Base-by-base conservation (phyloP, 495 filamentous ascomycete species). In the Xylaria curta region DNA sequence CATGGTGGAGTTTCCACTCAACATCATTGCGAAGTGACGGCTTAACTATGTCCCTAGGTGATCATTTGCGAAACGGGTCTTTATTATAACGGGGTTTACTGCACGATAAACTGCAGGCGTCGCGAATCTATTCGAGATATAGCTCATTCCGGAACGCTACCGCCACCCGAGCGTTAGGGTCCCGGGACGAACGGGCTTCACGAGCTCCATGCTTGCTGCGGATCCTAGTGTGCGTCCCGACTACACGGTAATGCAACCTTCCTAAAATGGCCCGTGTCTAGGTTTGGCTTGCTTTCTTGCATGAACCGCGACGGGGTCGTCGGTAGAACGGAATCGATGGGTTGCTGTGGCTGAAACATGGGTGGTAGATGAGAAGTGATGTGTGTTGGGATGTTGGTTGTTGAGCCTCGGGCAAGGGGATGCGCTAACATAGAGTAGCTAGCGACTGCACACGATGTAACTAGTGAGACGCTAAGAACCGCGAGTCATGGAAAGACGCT, bases 241-340 rank as follows among this genome's bases (percentile, higher is more conserved):
- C 9, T 21, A 15, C 33, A 24, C 15, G 66, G 66, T 68, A 68
- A 68, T 68, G 66, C 40, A 9, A 68, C 66, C 66, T 68, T 68
- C 66, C 66, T 60, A 59, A 59, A 42, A 42, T 6, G 38, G 60
- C 5, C 36, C 24, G 33, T 10, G 31, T 13, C 28, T 33, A 36
- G 36, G 19, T 61, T 61, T 24, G 36, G 7, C 28, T 60, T 19
- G 58, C 0, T 60, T 60, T 21, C 15, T 44, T 63, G 60, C 60
- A 63, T 63, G 60, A 28, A 42, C 21, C 13, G 38, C 7, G 38
- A 42, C 60, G 21, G 38, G 60, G 60, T 24, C 40, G 59, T n/a
- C 31, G 26, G 28, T 12, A 33, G 26, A 59, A 38, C 9, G 56
- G 31, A 58, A 36, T 58, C 31, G 26, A 58, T 36, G 31, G 56